phyloP scores from a whole-genome alignment of 306 rosid genomes.

The Adenanthera pavonina region DNA sequence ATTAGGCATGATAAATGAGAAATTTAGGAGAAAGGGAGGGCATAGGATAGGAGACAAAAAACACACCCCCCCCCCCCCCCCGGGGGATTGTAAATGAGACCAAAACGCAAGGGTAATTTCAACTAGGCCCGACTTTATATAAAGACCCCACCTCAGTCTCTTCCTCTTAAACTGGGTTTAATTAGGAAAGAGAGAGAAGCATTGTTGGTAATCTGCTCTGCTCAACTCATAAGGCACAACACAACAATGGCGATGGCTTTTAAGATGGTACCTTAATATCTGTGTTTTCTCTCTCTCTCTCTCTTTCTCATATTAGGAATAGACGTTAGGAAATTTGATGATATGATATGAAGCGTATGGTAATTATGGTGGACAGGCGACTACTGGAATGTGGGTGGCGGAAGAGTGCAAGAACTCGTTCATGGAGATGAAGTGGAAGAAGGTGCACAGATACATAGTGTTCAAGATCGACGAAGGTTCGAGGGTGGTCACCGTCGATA shows the following conservation, averaged over 20 bases:
- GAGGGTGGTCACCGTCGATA: slow-evolving; percentile 67
- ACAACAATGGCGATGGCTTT: slow-evolving; percentile 85
- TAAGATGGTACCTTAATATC: slow-evolving; percentile 63
- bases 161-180: neutral
- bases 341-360: neutral
- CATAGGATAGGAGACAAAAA: neutral
- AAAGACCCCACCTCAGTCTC: neutral
- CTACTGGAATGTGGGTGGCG: slow-evolving; percentile 88
- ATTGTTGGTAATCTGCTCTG: neutral
- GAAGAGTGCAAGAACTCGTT: slow-evolving; percentile 86
- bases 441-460: slow-evolving; percentile 74
- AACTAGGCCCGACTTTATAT: neutral
- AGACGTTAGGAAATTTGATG: neutral
- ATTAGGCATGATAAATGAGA: no score
- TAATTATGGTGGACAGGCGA: slow-evolving; percentile 53
- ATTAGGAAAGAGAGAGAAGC: neutral
- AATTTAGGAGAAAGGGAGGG: no score
- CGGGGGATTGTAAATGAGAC: neutral
- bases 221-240: slow-evolving; percentile 30
- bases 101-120: neutral
- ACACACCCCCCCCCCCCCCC: no score
- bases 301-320: neutral
- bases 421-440: slow-evolving; percentile 93
- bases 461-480: slow-evolving; percentile 80
- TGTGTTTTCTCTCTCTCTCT: neutral